A percentile compares a stretch with the other conserved stretches of the same genome.
Evolutionary conservation across 1,139 yeast genomes (phyloP).

Genomic region (Candida buenavistaensis): DNA sequence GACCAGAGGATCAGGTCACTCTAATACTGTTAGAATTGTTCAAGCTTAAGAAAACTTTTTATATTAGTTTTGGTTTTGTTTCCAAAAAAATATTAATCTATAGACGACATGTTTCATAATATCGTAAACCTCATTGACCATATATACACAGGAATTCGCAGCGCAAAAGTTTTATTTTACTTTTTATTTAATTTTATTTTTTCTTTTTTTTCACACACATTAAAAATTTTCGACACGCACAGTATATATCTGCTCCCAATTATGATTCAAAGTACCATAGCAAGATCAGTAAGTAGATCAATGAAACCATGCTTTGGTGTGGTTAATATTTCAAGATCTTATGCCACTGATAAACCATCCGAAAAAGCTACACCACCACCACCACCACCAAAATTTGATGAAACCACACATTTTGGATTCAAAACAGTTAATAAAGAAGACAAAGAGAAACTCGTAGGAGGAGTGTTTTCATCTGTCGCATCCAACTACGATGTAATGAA

Average conservation of each 20-base stretch:
- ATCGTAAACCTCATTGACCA: too few species aligned
- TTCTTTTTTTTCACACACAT: not conserved
- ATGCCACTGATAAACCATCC: conserved; percentile 6
- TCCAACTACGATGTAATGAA: conserved; percentile 94
- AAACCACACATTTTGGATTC: conserved; percentile 91
- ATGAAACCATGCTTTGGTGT: conserved; percentile 1
- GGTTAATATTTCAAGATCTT: conserved; percentile 4
- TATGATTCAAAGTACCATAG: conserved; percentile 5
- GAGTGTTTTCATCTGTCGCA: conserved; percentile 93
- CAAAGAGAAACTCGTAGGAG: conserved; percentile 84
- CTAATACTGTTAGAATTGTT: conserved; percentile 89
- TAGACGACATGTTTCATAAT: conserved; percentile 1
- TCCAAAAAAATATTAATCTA: conserved; percentile 4
- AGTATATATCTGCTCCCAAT: not conserved
- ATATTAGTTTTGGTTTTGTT: conserved; percentile 3
- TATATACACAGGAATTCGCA: too few species aligned
- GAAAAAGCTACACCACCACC: conserved; percentile 7
- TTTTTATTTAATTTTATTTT: too few species aligned
- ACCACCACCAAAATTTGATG: conserved; percentile 8
- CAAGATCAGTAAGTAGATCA: conserved; percentile 7
- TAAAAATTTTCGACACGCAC: conserved; percentile 1
- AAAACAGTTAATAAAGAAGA: conserved; percentile 77
- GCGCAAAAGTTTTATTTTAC: too few species aligned
- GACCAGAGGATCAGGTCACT: conserved; percentile 98
- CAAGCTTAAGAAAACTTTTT: conserved; percentile 35